Percentiles rank a stretch among this genome's conserved stretches.
These are phyloP conservation scores for Kalaharituber pfeilii DNA, from an alignment of 2,329 filamentous ascomycete species.

Conservation along the genomic window DNA sequence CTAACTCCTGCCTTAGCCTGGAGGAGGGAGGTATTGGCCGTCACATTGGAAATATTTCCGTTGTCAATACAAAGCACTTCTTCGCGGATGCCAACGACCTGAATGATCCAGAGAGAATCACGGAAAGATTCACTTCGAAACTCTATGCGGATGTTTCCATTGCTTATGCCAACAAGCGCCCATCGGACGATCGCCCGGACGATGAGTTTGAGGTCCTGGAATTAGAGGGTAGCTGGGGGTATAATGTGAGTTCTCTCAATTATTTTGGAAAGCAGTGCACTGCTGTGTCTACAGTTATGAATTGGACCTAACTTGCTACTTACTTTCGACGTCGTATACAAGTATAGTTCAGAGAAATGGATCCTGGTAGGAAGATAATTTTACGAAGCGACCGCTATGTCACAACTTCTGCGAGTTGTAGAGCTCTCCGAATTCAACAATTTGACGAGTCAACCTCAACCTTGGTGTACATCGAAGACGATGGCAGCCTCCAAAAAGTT, in stretches of 20 bases:
- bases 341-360: not conserved
- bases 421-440: no score
- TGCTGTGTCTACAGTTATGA: no score
- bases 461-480: not conserved
- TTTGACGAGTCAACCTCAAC: no score
- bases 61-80: not conserved
- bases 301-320: no score
- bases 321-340: no score
- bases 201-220: not conserved
- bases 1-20: not conserved
- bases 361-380: not conserved
- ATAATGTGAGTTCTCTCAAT: not conserved
- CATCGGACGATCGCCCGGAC: not conserved
- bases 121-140: not conserved
- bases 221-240: not conserved
- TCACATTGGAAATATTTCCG: not conserved
- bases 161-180: not conserved
- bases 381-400: not conserved
- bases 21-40: not conserved
- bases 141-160: not conserved
- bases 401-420: no score
- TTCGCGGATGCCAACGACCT: not conserved
- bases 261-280: no score
- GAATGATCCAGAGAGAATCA: not conserved
- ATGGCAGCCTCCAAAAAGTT: not conserved